Percentiles rank a stretch among this genome's conserved stretches.
Conservation (phyloP, 169 alveolate genomes). For the Neospora caninum region DNA sequence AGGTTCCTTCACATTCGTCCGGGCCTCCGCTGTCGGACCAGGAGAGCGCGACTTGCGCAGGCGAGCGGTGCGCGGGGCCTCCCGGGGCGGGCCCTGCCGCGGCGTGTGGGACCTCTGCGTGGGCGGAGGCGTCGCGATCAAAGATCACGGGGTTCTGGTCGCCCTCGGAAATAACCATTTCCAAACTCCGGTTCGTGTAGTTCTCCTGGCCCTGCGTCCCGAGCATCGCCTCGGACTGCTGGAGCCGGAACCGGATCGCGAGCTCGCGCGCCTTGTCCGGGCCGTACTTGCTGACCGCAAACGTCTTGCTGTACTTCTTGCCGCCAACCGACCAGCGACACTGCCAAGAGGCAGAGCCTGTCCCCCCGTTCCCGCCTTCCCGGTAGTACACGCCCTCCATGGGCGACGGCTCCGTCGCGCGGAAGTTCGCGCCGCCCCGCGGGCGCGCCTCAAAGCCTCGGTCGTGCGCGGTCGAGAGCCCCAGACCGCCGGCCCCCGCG, state of each 20-base stretch:
- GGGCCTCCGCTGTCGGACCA: conserved; percentile 28
- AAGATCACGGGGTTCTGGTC: background rate
- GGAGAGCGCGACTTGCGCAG: background rate
- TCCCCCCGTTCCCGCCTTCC: background rate
- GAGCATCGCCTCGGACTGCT: background rate
- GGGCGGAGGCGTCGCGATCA: background rate
- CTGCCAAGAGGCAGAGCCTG: background rate
- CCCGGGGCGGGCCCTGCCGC: too few relatives aligned
- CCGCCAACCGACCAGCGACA: conserved; percentile 30
- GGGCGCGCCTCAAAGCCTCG: too few relatives aligned
- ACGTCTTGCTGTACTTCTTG: conserved; percentile 12
- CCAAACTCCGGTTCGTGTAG: background rate
- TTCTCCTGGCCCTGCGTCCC: background rate
- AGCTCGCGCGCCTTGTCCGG: conserved; percentile 24
- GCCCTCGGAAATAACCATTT: background rate
- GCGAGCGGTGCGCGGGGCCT: too few relatives aligned
- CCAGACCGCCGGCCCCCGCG: background rate
- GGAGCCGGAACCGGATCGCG: conserved; percentile 1
- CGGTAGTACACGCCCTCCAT: conserved; percentile 21
- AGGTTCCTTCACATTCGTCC: background rate
- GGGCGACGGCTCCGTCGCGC: background rate
- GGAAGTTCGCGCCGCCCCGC: background rate
- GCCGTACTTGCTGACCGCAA: conserved; percentile 7
- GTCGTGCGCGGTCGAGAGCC: too few relatives aligned
- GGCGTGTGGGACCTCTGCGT: too few relatives aligned